Base-by-base conservation (phyloP, 177 flowering plant genomes). In the Vitis hybrid region DNA sequence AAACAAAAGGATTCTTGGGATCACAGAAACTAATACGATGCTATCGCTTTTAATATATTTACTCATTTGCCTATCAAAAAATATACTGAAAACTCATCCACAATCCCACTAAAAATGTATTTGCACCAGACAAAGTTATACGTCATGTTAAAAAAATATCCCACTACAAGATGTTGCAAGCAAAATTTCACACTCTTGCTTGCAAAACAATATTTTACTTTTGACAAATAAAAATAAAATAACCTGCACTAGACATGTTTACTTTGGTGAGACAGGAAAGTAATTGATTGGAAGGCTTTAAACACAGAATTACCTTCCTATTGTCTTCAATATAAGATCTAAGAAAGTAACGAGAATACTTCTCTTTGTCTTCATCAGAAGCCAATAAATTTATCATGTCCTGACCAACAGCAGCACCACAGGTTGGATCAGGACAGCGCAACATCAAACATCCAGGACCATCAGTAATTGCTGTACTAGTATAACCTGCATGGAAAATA, bases 361-460 rank as follows among this genome's bases (percentile, higher is more conserved):
- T 92, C 71, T 82, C 81, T 73, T 79, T 89, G 65, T 91, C 97
- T 59, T 85, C 98, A 50, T 74, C 68, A 54, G 87, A 72, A 10
- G 85, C 95, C 76, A 91, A 68, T 18, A 17, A 3, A 78, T 86
- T 68, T 47, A 95, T 84, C 97, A 95, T 89, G 71, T 88, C 97
- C 81, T 89, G 88, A 73, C 89, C 92, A 77, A 92, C 86, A 69
- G 92, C 92, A 83, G 94, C 92, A 75, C 79, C 77, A 81, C 98
- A 95, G 44, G 94, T 74, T 75, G 98, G 98, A 81, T 89, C 91
- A 72, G 98, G 97, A 74, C 98, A 95, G 71, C 94, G 81, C 80
- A 95, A 75, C 79, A 72, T 80, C 82, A 95, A 84, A 78, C 97
- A 92, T 79, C 98, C 98, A 75, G 97, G 97, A 65, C 98, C 98